Evolutionary conservation across 257 asterid genomes (phyloP), one percentile per base, ranked within the genome.

Genomic region (Nicotiana attenuata): DNA sequence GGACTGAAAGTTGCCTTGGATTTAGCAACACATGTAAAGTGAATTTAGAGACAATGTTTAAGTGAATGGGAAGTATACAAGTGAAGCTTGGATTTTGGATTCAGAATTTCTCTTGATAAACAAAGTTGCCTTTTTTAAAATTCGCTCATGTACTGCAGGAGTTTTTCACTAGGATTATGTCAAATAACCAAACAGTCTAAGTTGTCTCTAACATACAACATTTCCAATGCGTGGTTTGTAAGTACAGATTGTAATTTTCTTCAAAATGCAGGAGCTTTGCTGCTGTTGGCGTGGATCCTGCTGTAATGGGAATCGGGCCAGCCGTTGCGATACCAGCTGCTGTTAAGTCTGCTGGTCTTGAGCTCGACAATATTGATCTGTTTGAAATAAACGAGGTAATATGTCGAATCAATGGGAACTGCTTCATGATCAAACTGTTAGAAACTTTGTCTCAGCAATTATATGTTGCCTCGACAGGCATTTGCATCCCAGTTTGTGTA

Each of bases 291-390:
- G 99, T 95, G 87, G 99, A 93, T 67, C 99, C 99, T 63, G 94
- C 94, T n/a, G 94, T 95, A 47, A 95, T 92, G 97, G 99, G 99
- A 53, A 87, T 95, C 10, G 99, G 99, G 45, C 99, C 99, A 8
- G 97, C 98, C 22, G 92, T 91, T 73, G 97, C 99, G 76, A 95
- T 95, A 85, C 99, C 99, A 29, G 96, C 95, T 64, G 98, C 99
- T 14, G 93, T 89, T 64, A 93, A 95, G 86, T 88, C 97, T 83
- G 99, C 99, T 71, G 95, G 97, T 76, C 97, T 95, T 66, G 82
- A 88, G 60, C 81, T 93, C 13, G 76, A 80, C 45, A 93, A 95
- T 84, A 89, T 95, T 63, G 90, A 89, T 81, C 82, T 95, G 87
- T 95, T 91, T 63, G 99, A 93, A 87, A 95, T 95, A 87, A 95